Evolutionary conservation across 495 filamentous ascomycete species (phyloP).

Genomic region (Aspergillus sclerotiicarbonarius): DNA sequence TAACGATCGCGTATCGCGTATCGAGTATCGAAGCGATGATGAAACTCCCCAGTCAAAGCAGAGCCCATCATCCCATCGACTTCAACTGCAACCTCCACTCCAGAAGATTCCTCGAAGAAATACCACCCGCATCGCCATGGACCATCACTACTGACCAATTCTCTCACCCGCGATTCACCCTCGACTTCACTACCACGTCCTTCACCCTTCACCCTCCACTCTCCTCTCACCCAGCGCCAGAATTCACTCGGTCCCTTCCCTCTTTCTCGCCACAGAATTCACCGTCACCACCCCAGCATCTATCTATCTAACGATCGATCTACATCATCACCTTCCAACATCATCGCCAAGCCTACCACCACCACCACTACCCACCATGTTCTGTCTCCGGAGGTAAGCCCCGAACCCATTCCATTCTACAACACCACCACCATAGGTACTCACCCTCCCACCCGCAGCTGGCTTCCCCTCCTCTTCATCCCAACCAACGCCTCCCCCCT

Average conservation of each 20-base stretch:
- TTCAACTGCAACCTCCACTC: not conserved
- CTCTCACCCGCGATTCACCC: not conserved
- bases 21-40: too few species aligned
- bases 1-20: too few species aligned
- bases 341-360: not conserved
- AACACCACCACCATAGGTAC: not conserved
- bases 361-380: conserved; percentile 54
- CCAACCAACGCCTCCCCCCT: conserved; percentile 74
- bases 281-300: conserved; percentile 1
- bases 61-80: not conserved
- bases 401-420: not conserved
- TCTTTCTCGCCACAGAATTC: conserved; percentile 11
- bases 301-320: not conserved
- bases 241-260: conserved; percentile 1
- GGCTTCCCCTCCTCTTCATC: conserved; percentile 46
- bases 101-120: not conserved
- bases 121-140: not conserved
- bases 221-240: not conserved
- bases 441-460: conserved; percentile 45
- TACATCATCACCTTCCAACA: too few species aligned
- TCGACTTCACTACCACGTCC: not conserved
- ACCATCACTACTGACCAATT: not conserved
- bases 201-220: not conserved
- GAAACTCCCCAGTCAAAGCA: not conserved
- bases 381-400: conserved; percentile 75